Evolutionary conservation across 805 yeast genomes (phyloP), one percentile per base, ranked within the genome.

Genomic region (Pichia paraexigua): DNA sequence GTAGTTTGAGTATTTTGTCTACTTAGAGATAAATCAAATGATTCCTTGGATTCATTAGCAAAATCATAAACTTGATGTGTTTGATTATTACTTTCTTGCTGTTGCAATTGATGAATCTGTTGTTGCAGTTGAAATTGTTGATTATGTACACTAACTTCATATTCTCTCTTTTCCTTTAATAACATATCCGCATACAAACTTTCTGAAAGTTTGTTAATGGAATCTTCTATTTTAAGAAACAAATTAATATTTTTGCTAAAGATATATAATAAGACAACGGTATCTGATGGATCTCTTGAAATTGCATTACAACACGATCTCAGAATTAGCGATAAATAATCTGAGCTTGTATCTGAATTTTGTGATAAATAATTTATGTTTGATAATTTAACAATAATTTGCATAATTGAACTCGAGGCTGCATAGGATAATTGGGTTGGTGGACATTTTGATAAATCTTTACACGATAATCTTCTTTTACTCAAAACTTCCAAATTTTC

Each of bases 241-340:
- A 64, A 58, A 41, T 66, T 66, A 48, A 66, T 71, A 54, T 76
- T 71, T 52, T 73, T 75, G 18, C 72, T 50, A 3, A 85, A 60
- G 0, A 78, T 70, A 59, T 73, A 82, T 10, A 83, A 60, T 53
- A 84, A 65, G 63, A 80, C 75, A 51, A 81, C 64, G 1, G 84
- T 76, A 30, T 80, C 78, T 24, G 65, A 65, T 8, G 80, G 82
- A 56, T 71, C 61, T 45, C 80, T 72, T n/a, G 76, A 62, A 3
- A 78, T 67, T 5, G 81, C 72, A 24, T 77, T 78, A 46, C 82
- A 72, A 4, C 83, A 63, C 1, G 85, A 69, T 48, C 86, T 70
- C 6, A 84, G 55, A n/a, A 85, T 41, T 13, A 85, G 63, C 0
- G 90, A 83, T 28, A 85, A 61, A 40, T 78, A 61, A 55, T 83